A percentile compares a stretch with the other conserved stretches of the same genome.
Conservation (phyloP, 805 yeast genomes). For the Babjeviella inositovora region DNA sequence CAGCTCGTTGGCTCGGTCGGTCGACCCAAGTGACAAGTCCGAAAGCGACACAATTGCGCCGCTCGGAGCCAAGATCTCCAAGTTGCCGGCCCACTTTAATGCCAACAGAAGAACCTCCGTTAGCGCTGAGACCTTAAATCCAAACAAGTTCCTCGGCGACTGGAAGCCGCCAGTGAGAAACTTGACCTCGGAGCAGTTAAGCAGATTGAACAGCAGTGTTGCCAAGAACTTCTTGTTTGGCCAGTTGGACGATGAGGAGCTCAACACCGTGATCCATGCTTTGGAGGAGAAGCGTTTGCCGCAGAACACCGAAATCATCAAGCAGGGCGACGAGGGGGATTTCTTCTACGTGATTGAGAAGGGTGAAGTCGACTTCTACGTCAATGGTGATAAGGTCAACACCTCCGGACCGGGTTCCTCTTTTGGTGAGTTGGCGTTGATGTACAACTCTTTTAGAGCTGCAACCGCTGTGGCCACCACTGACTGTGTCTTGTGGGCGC, state of each 20-base stretch:
- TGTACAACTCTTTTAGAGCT: constrained; percentile 97
- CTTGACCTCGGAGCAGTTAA: constrained; percentile 44
- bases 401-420: constrained; percentile 76
- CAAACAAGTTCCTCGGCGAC: constrained; percentile 48
- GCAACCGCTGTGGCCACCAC: constrained; percentile 74
- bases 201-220: constrained; percentile 54
- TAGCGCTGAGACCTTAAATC: constrained; percentile 76
- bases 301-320: constrained; percentile 52
- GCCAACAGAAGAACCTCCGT: constrained; percentile 82
- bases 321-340: constrained; percentile 92
- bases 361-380: constrained; percentile 73
- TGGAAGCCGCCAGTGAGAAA: constrained; percentile 65
- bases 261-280: constrained; percentile 70
- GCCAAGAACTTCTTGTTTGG: constrained; percentile 74
- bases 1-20: too few species aligned
- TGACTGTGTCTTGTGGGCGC: constrained; percentile 74
- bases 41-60: constrained; percentile 14
- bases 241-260: constrained; percentile 64
- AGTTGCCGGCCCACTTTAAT: constrained; percentile 46
- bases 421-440: constrained; percentile 92
- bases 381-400: constrained; percentile 54
- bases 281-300: constrained; percentile 53
- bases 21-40: too few species aligned
- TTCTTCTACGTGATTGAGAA: constrained; percentile 74
- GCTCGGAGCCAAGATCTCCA: constrained; percentile 2